Evolutionary conservation across 371 early-diverging fungal genomes (phyloP).

Genomic region (Mucor lusitanicus): DNA sequence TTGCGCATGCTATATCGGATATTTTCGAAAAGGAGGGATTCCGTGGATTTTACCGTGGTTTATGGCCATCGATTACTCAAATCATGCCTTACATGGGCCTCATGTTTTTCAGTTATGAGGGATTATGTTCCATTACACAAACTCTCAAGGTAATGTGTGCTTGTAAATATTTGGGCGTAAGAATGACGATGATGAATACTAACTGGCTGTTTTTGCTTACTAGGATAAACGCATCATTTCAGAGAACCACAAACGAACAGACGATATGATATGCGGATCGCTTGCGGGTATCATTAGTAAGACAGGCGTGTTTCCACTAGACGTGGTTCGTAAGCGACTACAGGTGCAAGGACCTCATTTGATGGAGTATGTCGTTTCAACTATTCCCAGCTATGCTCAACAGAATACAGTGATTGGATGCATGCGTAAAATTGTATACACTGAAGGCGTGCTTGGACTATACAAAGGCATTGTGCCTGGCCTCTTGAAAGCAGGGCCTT

Average conservation of each 20-base stretch:
- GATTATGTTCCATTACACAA: slow-evolving; percentile 36
- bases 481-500: slow-evolving; percentile 80
- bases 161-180: not conserved
- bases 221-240: slow-evolving; percentile 22
- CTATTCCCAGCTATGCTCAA: slow-evolving; percentile 56
- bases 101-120: slow-evolving; percentile 74
- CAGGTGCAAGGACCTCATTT: slow-evolving; percentile 75
- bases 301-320: slow-evolving; percentile 84
- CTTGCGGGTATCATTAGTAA: slow-evolving; percentile 83
- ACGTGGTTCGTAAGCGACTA: slow-evolving; percentile 76
- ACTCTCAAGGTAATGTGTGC: slow-evolving; percentile 27
- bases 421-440: slow-evolving; percentile 56
- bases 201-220: not conserved
- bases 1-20: slow-evolving; percentile 58
- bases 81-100: slow-evolving; percentile 93
- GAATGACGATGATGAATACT: not conserved
- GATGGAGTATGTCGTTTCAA: slow-evolving; percentile 45
- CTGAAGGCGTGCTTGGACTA: slow-evolving; percentile 77
- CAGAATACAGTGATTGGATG: slow-evolving; percentile 50
- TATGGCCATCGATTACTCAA: slow-evolving; percentile 77
- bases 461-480: slow-evolving; percentile 87
- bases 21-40: slow-evolving; percentile 75
- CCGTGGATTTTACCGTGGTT: slow-evolving; percentile 82
- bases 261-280: slow-evolving; percentile 75
- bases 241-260: slow-evolving; percentile 24